Evolutionary conservation across 202 grass and related monocot species (phyloP), one percentile per base, ranked within the genome.

Genomic region (Panicum virgatum): DNA sequence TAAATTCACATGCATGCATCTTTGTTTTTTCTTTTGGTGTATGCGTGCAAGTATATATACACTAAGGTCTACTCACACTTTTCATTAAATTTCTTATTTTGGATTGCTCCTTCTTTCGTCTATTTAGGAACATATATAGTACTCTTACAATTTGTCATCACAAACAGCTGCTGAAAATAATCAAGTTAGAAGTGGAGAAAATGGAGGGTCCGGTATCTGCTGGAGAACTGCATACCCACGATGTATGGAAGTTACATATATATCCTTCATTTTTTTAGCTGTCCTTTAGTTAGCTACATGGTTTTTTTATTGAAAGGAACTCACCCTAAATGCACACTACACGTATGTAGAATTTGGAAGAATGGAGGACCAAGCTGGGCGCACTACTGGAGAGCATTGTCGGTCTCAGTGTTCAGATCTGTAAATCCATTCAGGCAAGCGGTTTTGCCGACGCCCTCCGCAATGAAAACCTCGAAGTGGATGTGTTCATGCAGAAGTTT

Each of bases 111-210:
- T 72, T 12, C n/a, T n/a, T n/a, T n/a, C n/a, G 9, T 9, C 39
- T 40, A 40, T 2, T 30, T 30, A 30, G 30, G 30, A 30, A 30
- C 30, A 30, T 30, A 30, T 40, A 40, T 40, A 40, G 6, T 40
- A 40, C 39, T 40, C 39, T 40, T 40, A 53, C 44, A 72, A 13
- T 25, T 15, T 47, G 3, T 29, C 16, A n/a, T 20, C 57, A 12
- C 11, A 32, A n/a, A n/a, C 6, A 79, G 77, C 13, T 79, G 8
- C n/a, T 67, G 32, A 67, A 40, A 54, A n/a, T n/a, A 79, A 67
- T 79, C 14, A 40, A 79, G 13, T 15, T 66, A 66, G 62, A 48
- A 54, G 45, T 67, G 77, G 62, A 79, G 29, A 66, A 66, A 13
- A 30, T 66, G 14, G 25, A 39, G 30, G 30, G 18, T 26, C 34